A percentile compares a stretch with the other conserved stretches of the same genome.
Evolutionary conservation across 1,139 yeast genomes (phyloP).

Genomic region (Pichia sp.): DNA sequence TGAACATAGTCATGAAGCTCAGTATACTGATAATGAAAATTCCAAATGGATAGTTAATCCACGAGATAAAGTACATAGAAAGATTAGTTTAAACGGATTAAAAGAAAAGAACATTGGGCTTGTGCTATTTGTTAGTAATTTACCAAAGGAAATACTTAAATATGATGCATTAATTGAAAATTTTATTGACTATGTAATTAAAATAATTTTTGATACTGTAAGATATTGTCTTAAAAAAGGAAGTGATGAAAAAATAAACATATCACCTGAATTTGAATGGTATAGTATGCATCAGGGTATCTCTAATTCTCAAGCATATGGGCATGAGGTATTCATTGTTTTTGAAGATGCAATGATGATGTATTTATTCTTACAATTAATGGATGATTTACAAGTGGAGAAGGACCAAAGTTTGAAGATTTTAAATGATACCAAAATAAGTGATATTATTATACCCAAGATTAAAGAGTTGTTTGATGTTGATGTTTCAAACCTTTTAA

Average conservation of each 20-base stretch:
- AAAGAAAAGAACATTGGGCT: not conserved
- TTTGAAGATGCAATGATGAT: constrained; percentile 26
- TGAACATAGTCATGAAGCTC: not conserved
- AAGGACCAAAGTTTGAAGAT: not conserved
- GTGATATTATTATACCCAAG: constrained; percentile 1
- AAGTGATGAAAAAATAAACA: not conserved
- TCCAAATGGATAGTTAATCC: not conserved
- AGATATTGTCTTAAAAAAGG: not conserved
- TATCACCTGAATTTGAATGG: constrained; percentile 1
- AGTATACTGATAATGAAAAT: not conserved
- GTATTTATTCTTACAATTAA: constrained; percentile 17
- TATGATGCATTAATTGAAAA: constrained; percentile 12
- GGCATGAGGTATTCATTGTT: constrained; percentile 20
- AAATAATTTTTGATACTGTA: not conserved
- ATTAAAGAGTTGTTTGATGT: constrained; percentile 1
- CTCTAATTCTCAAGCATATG: constrained; percentile 4
- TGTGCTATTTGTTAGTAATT: not conserved
- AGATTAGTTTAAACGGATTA: not conserved
- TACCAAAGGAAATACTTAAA: constrained; percentile 7
- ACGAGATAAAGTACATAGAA: not conserved
- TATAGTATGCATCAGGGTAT: not conserved
- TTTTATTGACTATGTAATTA: constrained; percentile 9
- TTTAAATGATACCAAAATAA: constrained; percentile 1
- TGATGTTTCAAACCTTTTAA: too few relatives aligned
- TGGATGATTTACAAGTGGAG: constrained; percentile 7